Percentiles rank a stretch among this genome's conserved stretches.
Conservation (phyloP, 2,329 filamentous ascomycete species). For the Penicillium nordicum region DNA sequence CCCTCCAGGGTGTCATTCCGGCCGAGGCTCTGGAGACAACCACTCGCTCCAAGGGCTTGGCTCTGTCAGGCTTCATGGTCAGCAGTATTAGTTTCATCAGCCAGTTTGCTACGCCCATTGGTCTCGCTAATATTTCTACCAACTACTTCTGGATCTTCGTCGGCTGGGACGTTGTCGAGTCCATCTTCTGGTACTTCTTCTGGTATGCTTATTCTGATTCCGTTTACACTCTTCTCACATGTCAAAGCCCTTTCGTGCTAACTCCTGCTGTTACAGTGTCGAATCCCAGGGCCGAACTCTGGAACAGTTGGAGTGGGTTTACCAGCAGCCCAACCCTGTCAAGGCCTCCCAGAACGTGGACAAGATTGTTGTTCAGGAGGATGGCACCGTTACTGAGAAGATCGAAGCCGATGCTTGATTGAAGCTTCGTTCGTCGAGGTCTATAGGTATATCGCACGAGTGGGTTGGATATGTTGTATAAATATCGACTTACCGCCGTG, state of each 20-base stretch:
- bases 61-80: slow-evolving; percentile 46
- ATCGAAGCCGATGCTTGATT: slow-evolving; percentile 29
- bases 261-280: slow-evolving; percentile 34
- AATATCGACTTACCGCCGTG: neutral
- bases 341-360: slow-evolving; percentile 50
- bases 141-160: slow-evolving; percentile 47
- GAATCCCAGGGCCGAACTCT: slow-evolving; percentile 51
- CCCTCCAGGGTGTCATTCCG: slow-evolving; percentile 49
- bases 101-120: slow-evolving; percentile 49
- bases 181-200: slow-evolving; percentile 46
- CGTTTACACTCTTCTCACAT: neutral
- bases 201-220: slow-evolving; percentile 34
- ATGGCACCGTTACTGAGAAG: slow-evolving; percentile 49
- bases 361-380: slow-evolving; percentile 47
- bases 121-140: slow-evolving; percentile 42
- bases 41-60: slow-evolving; percentile 49
- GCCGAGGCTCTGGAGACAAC: slow-evolving; percentile 50
- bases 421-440: neutral
- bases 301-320: slow-evolving; percentile 52
- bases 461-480: neutral
- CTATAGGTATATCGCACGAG: neutral
- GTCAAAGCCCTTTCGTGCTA: neutral
- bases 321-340: slow-evolving; percentile 50
- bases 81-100: slow-evolving; percentile 50
- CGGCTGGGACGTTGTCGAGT: slow-evolving; percentile 48